Percentiles rank a stretch among this genome's conserved stretches.
These are phyloP conservation scores for Fusarium redolens DNA, from an alignment of 2,329 filamentous ascomycete species.

Conservation along the genomic window DNA sequence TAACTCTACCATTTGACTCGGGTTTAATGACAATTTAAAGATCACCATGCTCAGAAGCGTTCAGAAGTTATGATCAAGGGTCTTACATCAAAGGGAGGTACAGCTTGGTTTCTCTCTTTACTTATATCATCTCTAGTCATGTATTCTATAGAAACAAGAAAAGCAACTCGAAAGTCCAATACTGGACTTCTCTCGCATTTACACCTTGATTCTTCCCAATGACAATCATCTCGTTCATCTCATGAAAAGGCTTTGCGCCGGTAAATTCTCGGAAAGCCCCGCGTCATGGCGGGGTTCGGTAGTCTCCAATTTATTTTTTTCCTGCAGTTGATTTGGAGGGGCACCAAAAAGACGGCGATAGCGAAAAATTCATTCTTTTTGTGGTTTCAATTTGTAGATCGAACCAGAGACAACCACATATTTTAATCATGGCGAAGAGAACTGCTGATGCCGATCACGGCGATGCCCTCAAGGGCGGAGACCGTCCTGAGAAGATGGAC, in stretches of 20 bases:
- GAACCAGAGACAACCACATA: neutral
- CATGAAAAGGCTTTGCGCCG: constrained; percentile 15
- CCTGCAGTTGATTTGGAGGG: constrained; percentile 29
- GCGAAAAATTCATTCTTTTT: constrained; percentile 31
- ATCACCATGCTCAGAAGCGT: neutral
- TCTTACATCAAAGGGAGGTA: neutral
- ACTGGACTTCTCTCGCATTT: neutral
- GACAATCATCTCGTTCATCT: neutral
- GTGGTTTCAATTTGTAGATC: constrained; percentile 12
- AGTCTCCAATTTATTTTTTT: constrained; percentile 36
- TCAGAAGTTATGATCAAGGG: neutral
- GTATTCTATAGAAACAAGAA: too few relatives aligned
- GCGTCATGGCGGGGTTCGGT: constrained; percentile 38
- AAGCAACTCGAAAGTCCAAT: neutral
- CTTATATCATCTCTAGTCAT: neutral
- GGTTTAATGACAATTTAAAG: neutral
- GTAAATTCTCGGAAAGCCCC: constrained; percentile 34
- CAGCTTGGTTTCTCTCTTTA: fast-evolving
- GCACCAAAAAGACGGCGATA: constrained; percentile 28
- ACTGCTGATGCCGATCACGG: constrained; percentile 62
- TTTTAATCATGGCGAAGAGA: constrained; percentile 67
- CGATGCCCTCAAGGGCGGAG: constrained; percentile 67
- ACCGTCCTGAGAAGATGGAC: constrained; percentile 73
- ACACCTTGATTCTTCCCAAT: neutral
- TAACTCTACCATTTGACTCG: neutral